phyloP scores from a whole-genome alignment of 352 stramenopile genomes.

The Phytophthora capsici region DNA sequence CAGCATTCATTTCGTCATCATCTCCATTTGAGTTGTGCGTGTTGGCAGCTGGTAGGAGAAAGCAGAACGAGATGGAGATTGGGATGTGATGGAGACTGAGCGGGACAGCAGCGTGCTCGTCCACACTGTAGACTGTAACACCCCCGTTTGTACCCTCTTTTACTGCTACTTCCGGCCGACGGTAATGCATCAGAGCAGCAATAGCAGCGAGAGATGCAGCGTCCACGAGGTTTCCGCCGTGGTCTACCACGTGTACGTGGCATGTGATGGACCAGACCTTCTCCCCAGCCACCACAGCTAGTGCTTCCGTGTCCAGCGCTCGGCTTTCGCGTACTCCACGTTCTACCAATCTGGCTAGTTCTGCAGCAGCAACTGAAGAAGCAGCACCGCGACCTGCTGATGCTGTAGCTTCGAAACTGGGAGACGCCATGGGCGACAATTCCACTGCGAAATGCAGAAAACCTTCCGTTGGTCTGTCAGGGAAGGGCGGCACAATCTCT shows the following conservation, averaged over 20 bases:
- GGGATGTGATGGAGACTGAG: slow-evolving; percentile 96
- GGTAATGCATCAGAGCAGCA: slow-evolving; percentile 94
- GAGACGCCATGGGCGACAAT: slow-evolving; percentile 82
- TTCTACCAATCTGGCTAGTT: slow-evolving; percentile 92
- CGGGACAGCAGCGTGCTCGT: slow-evolving; percentile 91
- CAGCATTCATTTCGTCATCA: slow-evolving; percentile 29
- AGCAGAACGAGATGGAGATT: slow-evolving; percentile 95
- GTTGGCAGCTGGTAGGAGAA: slow-evolving; percentile 49
- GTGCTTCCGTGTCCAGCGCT: slow-evolving; percentile 94
- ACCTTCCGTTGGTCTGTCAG: slow-evolving; percentile 86
- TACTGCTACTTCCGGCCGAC: slow-evolving; percentile 89
- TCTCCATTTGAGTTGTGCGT: slow-evolving; percentile 12
- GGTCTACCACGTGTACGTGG: slow-evolving; percentile 92
- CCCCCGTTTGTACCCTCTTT: slow-evolving; percentile 33
- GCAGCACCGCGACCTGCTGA: slow-evolving; percentile 49
- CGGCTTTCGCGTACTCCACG: slow-evolving; percentile 91
- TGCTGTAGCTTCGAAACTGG: slow-evolving; percentile 69
- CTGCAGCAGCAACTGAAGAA: slow-evolving; percentile 50
- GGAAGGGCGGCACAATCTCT: slow-evolving; percentile 87
- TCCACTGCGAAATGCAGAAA: slow-evolving; percentile 89
- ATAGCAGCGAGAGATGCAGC: slow-evolving; percentile 93
- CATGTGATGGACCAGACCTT: slow-evolving; percentile 95
- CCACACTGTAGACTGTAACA: slow-evolving; percentile 81
- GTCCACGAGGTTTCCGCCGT: slow-evolving; percentile 94
- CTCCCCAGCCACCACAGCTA: slow-evolving; percentile 92